These are phyloP conservation scores for Kuraishia cidri DNA, from an alignment of 805 yeast species.

Conservation along the genomic window DNA sequence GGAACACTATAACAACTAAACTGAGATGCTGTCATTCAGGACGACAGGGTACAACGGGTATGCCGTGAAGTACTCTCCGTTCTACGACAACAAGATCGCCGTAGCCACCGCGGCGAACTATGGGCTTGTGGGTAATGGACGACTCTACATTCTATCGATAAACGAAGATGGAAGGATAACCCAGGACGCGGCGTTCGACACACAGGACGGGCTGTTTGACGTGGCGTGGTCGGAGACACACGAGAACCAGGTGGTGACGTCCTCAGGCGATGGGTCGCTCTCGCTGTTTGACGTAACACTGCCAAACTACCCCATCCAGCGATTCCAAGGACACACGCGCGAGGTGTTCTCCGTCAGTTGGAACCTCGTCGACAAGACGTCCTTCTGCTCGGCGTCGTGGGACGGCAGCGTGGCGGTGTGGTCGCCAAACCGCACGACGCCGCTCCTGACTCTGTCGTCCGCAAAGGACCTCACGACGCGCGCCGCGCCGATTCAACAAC, in stretches of 20 bases:
- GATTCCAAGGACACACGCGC: slow-evolving; percentile 63
- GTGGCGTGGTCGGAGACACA: slow-evolving; percentile 86
- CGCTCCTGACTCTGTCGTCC: slow-evolving; percentile 45
- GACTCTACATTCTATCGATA: slow-evolving; percentile 62
- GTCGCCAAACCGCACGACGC: slow-evolving; percentile 51
- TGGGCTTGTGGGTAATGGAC: slow-evolving; percentile 93
- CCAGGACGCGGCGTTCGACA: slow-evolving; percentile 57
- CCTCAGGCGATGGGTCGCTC: slow-evolving; percentile 87
- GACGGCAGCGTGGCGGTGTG: slow-evolving; percentile 82
- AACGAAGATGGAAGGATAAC: slow-evolving; percentile 53
- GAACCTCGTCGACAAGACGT: slow-evolving; percentile 32
- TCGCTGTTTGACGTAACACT: slow-evolving; percentile 72
- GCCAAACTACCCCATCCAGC: slow-evolving; percentile 61
- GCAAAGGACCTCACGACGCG: slow-evolving; percentile 18
- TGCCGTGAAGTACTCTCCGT: slow-evolving; percentile 85
- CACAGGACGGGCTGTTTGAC: slow-evolving; percentile 90
- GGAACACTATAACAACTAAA: no score
- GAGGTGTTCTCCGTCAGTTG: slow-evolving; percentile 27
- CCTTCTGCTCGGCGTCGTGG: slow-evolving; percentile 81
- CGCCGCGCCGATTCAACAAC: slow-evolving; percentile 8
- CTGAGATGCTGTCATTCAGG: slow-evolving; percentile 64
- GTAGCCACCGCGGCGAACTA: slow-evolving; percentile 89
- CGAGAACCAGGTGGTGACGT: slow-evolving; percentile 76
- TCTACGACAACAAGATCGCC: slow-evolving; percentile 80
- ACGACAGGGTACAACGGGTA: slow-evolving; percentile 83